These are phyloP conservation scores for Deakozyma indianensis DNA, from an alignment of 805 yeast species.

Conservation along the genomic window DNA sequence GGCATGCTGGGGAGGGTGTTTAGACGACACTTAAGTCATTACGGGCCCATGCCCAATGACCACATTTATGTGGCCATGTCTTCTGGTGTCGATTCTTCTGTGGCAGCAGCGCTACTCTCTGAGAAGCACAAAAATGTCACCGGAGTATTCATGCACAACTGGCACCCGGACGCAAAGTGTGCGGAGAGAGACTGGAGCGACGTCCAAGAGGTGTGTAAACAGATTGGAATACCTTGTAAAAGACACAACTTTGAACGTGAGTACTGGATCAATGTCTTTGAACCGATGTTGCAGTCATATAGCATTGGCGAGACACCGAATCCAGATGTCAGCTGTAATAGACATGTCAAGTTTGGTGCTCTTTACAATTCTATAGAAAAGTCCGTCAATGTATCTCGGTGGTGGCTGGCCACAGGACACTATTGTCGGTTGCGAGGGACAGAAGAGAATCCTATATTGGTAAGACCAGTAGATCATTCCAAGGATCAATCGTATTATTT, in stretches of 20 bases:
- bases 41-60: constrained; percentile 25
- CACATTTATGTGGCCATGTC: constrained; percentile 81
- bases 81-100: constrained; percentile 92
- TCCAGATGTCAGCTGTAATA: constrained; percentile 85
- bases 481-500: constrained; percentile 92
- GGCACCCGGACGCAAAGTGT: constrained; percentile 51
- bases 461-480: constrained; percentile 39
- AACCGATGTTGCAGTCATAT: constrained; percentile 76
- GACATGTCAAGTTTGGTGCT: constrained; percentile 73
- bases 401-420: constrained; percentile 81
- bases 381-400: constrained; percentile 22
- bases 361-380: constrained; percentile 40
- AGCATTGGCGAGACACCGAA: constrained; percentile 73
- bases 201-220: constrained; percentile 49
- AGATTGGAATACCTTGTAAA: constrained; percentile 52
- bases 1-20: too few species aligned
- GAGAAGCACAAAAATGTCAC: constrained; percentile 34
- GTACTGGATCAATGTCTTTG: constrained; percentile 85
- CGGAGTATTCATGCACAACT: constrained; percentile 90
- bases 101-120: constrained; percentile 58
- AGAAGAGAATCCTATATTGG: constrained; percentile 25
- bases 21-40: too few species aligned
- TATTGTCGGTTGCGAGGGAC: constrained; percentile 10
- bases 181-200: constrained; percentile 83
- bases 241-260: constrained; percentile 77